Evolutionary conservation across 108 stramenopile genomes (phyloP), one percentile per base, ranked within the genome.

Genomic region (Pseudonitzschia multistriata): DNA sequence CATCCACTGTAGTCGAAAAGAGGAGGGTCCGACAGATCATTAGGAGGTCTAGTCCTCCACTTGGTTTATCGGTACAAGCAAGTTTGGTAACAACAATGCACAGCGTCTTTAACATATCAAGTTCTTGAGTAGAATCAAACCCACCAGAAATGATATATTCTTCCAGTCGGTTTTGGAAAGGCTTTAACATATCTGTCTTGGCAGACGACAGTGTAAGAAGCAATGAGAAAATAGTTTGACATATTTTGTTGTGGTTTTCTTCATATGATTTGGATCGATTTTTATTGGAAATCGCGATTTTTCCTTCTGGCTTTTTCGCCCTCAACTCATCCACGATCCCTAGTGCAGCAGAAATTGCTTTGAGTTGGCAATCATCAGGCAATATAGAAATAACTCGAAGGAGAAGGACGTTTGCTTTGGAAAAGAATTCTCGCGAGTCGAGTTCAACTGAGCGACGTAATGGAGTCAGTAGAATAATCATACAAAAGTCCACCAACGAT

Each of bases 11-110:
- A 56, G 53, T n/a, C 24, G 35, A 59, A n/a, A 59, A 59, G 27
- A 59, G 57, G 31, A 59, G 57, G 13, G 17, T 36, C 29, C 57
- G 57, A 30, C 57, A 59, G 4, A 35, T 59, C 31, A 59, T 21
- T 35, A 59, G 14, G 31, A 30, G 5, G 35, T 59, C 57, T 6
- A 59, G 31, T n/a, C 13, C 28, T 13, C 33, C 28, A 35, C 35
- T 35, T 33, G 15, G 11, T 33, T 33, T 15, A 34, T 33, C 13
- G 11, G 15, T 35, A 59, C 57, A 59, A 5, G 17, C 29, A 33
- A 59, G 31, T 59, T 33, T 59, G 14, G 57, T n/a, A 59, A 59
- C 57, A 59, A 59, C 4, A 10, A 13, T 59, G 34, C 57, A 59
- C 7, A 35, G 57, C 17, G 57, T 59, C 29, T 33, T n/a, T 7